Percentiles rank a stretch among this genome's conserved stretches.
phyloP scores from a whole-genome alignment of 2,329 filamentous ascomycete genomes.

The Diaporthe sp. region DNA sequence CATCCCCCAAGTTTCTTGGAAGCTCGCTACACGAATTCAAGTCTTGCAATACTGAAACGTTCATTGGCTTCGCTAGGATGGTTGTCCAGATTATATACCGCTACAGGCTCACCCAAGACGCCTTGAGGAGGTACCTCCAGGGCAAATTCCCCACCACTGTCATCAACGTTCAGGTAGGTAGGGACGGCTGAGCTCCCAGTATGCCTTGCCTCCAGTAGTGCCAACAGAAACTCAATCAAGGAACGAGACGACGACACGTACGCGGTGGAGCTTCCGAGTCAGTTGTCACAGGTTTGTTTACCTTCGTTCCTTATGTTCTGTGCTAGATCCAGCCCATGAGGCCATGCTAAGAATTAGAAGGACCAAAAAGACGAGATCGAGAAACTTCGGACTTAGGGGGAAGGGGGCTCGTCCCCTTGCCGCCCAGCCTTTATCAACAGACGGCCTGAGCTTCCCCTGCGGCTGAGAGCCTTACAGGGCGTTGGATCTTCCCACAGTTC shows the following conservation, averaged over 20 bases:
- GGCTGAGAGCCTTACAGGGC: neutral
- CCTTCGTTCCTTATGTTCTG: neutral
- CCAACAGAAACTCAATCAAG: constrained; percentile 4
- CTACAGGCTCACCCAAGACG: constrained; percentile 19
- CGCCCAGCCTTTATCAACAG: neutral
- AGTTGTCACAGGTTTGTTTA: constrained; percentile 6
- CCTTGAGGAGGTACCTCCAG: constrained; percentile 1
- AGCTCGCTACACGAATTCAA: neutral
- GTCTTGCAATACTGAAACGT: neutral
- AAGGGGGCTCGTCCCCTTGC: too few species aligned
- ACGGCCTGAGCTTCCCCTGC: neutral
- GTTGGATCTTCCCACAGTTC: neutral
- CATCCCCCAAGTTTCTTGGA: constrained; percentile 1
- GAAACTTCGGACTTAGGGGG: neutral
- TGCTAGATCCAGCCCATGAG: neutral
- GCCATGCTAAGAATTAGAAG: neutral
- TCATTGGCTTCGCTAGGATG: neutral
- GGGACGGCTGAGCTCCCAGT: constrained; percentile 8
- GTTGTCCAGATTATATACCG: neutral
- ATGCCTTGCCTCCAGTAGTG: constrained; percentile 5
- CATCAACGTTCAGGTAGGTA: constrained; percentile 10
- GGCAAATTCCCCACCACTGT: neutral
- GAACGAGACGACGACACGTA: constrained; percentile 27
- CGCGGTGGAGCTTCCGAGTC: constrained; percentile 10
- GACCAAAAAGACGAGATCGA: neutral